These are phyloP conservation scores for Alternaria solani DNA, from an alignment of 2,329 filamentous ascomycete genomes.

Conservation along the genomic window DNA sequence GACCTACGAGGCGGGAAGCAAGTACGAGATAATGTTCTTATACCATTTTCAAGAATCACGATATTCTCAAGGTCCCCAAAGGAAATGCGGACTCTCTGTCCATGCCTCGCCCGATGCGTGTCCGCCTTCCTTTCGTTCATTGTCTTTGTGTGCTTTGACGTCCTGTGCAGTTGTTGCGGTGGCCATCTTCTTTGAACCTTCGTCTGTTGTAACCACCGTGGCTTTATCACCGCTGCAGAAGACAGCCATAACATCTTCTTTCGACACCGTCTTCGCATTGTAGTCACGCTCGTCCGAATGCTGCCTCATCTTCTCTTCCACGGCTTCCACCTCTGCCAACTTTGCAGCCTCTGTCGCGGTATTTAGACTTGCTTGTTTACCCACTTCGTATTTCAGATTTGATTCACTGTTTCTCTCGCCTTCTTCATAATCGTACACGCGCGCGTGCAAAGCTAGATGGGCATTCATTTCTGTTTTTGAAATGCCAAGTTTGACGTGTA, in stretches of 20 bases:
- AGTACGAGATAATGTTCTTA: not conserved
- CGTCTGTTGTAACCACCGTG: not conserved
- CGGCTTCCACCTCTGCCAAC: not conserved
- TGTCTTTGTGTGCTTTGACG: not conserved
- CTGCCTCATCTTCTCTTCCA: not conserved
- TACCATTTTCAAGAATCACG: not conserved
- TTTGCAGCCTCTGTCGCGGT: not conserved
- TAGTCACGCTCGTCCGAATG: not conserved
- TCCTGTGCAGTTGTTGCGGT: not conserved
- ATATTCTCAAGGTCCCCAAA: not conserved
- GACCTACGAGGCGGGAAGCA: not conserved
- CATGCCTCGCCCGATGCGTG: not conserved
- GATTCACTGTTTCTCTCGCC: not conserved
- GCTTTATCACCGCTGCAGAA: not conserved
- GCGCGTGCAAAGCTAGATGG: slow-evolving; percentile 1
- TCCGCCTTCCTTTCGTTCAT: not conserved
- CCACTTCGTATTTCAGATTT: not conserved
- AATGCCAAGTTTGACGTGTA: not conserved
- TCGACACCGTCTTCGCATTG: not conserved
- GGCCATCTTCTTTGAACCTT: not conserved
- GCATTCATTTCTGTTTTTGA: not conserved
- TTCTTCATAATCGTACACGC: slow-evolving; percentile 5
- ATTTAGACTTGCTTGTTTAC: not conserved
- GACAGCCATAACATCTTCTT: not conserved
- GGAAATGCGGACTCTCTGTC: not conserved